Conservation (phyloP, 129 eudicot genomes). For the Tanacetum coccineum region DNA sequence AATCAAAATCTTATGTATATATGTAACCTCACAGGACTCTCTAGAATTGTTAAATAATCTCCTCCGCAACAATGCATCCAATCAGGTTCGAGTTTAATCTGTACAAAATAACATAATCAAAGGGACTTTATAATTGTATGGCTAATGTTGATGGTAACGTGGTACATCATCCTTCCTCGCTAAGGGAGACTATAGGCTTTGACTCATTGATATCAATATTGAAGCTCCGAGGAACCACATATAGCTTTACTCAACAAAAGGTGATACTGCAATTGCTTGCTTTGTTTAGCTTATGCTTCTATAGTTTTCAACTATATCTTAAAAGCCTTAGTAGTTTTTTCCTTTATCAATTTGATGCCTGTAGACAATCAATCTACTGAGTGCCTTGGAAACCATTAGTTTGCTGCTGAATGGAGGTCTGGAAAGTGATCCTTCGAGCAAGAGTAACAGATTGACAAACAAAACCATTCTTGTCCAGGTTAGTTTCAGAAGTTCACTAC, state of each 20-base stretch:
- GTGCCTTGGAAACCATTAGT: conserved; percentile 79
- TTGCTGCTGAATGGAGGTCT: conserved; percentile 57
- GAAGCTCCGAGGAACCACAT: conserved; percentile 82
- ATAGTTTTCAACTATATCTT: too few species aligned
- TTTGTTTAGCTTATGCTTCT: conserved; percentile 8
- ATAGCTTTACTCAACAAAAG: conserved; percentile 94
- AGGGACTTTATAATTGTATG: too few species aligned
- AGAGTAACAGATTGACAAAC: conserved; percentile 59
- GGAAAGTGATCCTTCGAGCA: conserved; percentile 65
- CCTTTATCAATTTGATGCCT: conserved; percentile 35
- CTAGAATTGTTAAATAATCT: conserved; percentile 89
- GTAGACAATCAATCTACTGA: conserved; percentile 91
- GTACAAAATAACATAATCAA: too few species aligned
- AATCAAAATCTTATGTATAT: conserved; percentile 3
- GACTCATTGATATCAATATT: conserved; percentile 77
- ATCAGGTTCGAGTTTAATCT: conserved; percentile 60
- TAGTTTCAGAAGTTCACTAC: conserved; percentile 22
- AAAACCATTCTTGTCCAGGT: conserved; percentile 94
- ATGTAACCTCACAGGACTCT: conserved; percentile 64
- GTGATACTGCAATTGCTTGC: conserved; percentile 36
- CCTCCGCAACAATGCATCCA: conserved; percentile 67
- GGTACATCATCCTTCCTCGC: too few species aligned
- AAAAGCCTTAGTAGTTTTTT: conserved; percentile 20
- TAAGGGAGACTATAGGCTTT: conserved; percentile 91
- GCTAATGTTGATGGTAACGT: too few species aligned